These are phyloP conservation scores for Tolypocladium inflatum DNA, from an alignment of 2,329 filamentous ascomycete genomes.

Conservation along the genomic window DNA sequence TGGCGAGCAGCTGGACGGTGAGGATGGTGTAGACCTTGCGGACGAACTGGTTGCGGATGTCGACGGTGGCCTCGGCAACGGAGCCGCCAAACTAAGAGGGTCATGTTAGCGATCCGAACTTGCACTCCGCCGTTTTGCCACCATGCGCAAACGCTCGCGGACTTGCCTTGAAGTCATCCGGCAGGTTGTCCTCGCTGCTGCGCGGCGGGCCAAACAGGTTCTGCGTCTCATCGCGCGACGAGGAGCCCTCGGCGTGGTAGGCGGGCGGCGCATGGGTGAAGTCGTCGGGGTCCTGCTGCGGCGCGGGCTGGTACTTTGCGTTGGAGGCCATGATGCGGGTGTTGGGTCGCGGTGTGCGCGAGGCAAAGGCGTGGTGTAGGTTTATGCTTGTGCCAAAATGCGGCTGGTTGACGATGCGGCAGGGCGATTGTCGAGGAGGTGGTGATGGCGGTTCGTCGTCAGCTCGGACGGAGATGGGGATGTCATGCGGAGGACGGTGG, in stretches of 20 bases:
- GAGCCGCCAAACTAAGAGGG: slow-evolving; percentile 69
- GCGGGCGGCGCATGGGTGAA: slow-evolving; percentile 76
- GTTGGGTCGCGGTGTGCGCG: neutral
- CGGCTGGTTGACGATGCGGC: neutral
- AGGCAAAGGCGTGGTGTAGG: neutral
- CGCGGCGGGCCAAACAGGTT: slow-evolving; percentile 61
- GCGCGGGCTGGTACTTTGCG: slow-evolving; percentile 73
- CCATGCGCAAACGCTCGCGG: neutral
- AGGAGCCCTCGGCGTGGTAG: slow-evolving; percentile 52
- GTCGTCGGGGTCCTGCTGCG: slow-evolving; percentile 78
- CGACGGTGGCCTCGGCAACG: slow-evolving; percentile 85
- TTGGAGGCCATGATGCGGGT: slow-evolving; percentile 54
- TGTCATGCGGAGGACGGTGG: neutral
- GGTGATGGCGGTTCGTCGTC: neutral
- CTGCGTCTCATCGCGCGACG: slow-evolving; percentile 38
- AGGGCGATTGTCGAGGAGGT: neutral
- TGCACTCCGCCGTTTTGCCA: neutral
- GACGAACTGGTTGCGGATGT: slow-evolving; percentile 94
- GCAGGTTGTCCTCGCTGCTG: slow-evolving; percentile 79
- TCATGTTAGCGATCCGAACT: neutral
- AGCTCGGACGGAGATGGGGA: neutral
- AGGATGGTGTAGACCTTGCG: slow-evolving; percentile 97
- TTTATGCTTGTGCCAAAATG: neutral
- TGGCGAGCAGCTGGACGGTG: slow-evolving; percentile 86
- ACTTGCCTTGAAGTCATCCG: slow-evolving; percentile 88